A percentile compares a stretch with the other conserved stretches of the same genome.
Evolutionary conservation across 2,329 filamentous ascomycete species (phyloP).

Genomic region (Penicillium freii): DNA sequence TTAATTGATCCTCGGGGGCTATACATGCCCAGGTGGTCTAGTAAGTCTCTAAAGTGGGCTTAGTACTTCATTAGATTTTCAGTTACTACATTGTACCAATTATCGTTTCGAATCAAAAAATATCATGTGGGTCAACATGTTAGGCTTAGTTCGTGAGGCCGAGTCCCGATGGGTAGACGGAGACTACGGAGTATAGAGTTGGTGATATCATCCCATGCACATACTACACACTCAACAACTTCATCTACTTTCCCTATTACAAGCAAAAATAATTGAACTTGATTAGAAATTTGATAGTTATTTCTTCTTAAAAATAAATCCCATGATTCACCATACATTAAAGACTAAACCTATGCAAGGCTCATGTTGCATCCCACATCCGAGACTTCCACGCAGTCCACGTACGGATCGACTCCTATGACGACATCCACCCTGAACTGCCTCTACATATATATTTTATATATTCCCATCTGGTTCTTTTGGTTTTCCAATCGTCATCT

Average conservation of each 20-base stretch:
- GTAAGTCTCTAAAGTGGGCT: neutral
- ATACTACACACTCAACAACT: too few species aligned
- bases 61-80: neutral
- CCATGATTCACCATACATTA: conserved; percentile 3
- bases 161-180: neutral
- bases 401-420: conserved; percentile 5
- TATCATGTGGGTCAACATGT: neutral
- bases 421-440: conserved; percentile 10
- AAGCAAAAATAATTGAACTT: neutral
- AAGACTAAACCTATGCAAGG: conserved; percentile 4
- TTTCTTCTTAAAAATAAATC: neutral
- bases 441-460: neutral
- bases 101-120: neutral
- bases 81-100: neutral
- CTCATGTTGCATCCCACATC: conserved; percentile 16
- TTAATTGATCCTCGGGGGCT: neutral
- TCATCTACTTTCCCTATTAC: neutral
- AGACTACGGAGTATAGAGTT: neutral
- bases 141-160: neutral
- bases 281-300: neutral
- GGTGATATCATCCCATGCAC: conserved; percentile 16
- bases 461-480: neutral
- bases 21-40: too few species aligned
- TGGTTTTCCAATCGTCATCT: neutral
- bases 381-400: conserved; percentile 12